A percentile compares a stretch with the other conserved stretches of the same genome.
These are phyloP conservation scores for Lipomyces sp. DNA, from an alignment of 805 yeast genomes.

Conservation along the genomic window DNA sequence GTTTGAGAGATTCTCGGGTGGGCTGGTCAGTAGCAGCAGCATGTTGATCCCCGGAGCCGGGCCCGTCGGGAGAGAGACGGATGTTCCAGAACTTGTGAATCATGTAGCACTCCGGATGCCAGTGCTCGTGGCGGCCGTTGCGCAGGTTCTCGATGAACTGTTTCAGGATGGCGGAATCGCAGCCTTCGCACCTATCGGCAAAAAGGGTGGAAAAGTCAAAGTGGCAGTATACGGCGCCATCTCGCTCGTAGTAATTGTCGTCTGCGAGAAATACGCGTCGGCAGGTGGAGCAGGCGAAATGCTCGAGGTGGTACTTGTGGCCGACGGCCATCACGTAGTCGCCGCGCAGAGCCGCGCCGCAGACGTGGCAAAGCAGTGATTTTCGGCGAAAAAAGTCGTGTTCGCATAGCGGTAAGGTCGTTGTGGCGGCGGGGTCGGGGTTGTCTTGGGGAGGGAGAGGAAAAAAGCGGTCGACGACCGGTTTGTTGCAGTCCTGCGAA, in stretches of 20 bases:
- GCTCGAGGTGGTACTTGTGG: conserved; percentile 88
- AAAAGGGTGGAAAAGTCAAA: conserved; percentile 82
- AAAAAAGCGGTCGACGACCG: conserved; percentile 83
- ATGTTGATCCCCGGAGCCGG: conserved; percentile 44
- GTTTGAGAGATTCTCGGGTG: conserved; percentile 46
- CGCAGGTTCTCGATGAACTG: conserved; percentile 90
- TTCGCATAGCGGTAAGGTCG: conserved; percentile 70
- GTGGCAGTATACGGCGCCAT: conserved; percentile 80
- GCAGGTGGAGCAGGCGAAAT: conserved; percentile 88
- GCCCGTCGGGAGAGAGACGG: conserved; percentile 52
- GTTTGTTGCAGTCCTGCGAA: conserved; percentile 63
- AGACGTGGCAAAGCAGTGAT: conserved; percentile 78
- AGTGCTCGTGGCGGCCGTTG: conserved; percentile 88
- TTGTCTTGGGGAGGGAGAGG: conserved; percentile 54
- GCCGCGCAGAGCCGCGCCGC: conserved; percentile 83
- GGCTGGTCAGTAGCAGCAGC: conserved; percentile 35
- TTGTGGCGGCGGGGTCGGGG: not conserved
- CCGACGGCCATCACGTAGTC: conserved; percentile 93
- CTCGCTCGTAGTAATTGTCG: conserved; percentile 88
- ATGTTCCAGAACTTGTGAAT: conserved; percentile 97
- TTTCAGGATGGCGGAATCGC: conserved; percentile 83
- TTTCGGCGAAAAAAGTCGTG: conserved; percentile 84
- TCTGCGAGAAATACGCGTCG: conserved; percentile 81
- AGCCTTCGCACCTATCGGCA: conserved; percentile 91
- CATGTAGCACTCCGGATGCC: conserved; percentile 99